Base-by-base conservation (phyloP, 352 stramenopile species). In the Phytophthora palmivora region DNA sequence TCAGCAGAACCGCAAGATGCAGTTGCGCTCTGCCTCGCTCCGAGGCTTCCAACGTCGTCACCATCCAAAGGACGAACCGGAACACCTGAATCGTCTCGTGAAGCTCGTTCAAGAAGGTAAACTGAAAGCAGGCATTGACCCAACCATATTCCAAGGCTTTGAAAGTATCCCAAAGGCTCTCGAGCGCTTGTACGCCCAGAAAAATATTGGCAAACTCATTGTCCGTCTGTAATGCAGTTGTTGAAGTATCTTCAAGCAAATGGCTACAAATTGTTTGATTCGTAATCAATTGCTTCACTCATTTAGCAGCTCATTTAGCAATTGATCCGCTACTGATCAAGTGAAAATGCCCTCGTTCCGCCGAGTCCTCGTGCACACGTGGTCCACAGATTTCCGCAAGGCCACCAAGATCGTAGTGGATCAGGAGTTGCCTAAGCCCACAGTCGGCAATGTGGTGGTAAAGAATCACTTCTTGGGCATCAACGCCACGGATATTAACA, bases 121-220 rank as follows among this genome's bases (percentile, higher is more conserved):
- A 47, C 58, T 45, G 14, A 78, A 76, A 55, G 14, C 59, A 1
- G 43, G 55, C 12, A 60, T 73, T 7, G 45, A 63, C n/a, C 63
- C 76, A 3, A 63, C 70, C 8, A 69, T 75, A 14, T 72, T 67
- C 33, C 72, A 65, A 19, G 75, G 75, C 15, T 50, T 84, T 6
- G 65, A 81, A 8, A 67, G 41, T 21, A 63, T 94, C 11, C 34
- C 69, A 0, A 72, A 75, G 15, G 87, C 76, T 42, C 87, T 94
- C 58, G 75, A 78, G 50, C 65, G 61, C 34, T 62, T 78, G 65
- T 78, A 78, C 65, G 58, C 68, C 38, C 79, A 84, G 61, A 82
- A 89, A 51, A 90, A 88, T 42, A 92, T 89, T 43, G 87, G 84
- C 58, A 95, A 95, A 70, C 69, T 95, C 45, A 73, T 92, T 36